Conservation (phyloP, 371 early-diverging fungal genomes). For the Blakeslea trispora region DNA sequence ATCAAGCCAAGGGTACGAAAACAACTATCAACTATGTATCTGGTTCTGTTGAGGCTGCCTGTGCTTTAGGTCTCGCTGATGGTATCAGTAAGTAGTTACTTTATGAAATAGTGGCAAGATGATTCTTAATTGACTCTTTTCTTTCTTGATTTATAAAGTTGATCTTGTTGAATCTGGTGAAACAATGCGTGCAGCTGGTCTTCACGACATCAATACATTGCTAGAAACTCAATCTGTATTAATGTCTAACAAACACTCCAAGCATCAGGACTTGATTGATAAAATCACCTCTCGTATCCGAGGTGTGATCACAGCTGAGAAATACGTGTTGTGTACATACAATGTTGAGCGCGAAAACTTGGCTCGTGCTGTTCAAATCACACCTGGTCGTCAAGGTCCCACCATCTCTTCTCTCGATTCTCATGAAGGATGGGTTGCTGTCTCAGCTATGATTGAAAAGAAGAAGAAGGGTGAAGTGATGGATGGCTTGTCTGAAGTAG, state of each 20-base stretch:
- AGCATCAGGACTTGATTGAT: slow-evolving; percentile 68
- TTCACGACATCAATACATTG: slow-evolving; percentile 85
- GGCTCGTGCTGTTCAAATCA: slow-evolving; percentile 68
- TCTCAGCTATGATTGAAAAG: slow-evolving; percentile 90
- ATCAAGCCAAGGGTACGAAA: slow-evolving; percentile 54
- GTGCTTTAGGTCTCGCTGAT: slow-evolving; percentile 95
- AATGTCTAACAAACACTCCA: slow-evolving; percentile 68
- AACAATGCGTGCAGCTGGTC: slow-evolving; percentile 98
- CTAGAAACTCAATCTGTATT: slow-evolving; percentile 86
- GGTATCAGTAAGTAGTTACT: slow-evolving; percentile 80
- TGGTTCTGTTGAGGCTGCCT: slow-evolving; percentile 97
- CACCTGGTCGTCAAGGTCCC: slow-evolving; percentile 94
- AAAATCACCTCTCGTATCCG: slow-evolving; percentile 83
- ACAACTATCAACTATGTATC: slow-evolving; percentile 84
- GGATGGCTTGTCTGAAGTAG: slow-evolving; percentile 86
- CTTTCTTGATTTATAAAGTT: slow-evolving; percentile 11
- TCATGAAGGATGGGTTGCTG: slow-evolving; percentile 88
- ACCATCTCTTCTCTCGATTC: slow-evolving; percentile 87
- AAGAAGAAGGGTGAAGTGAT: slow-evolving; percentile 81
- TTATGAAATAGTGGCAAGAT: background rate
- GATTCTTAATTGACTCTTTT: background rate
- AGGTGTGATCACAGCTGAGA: slow-evolving; percentile 89
- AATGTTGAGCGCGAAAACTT: slow-evolving; percentile 75
- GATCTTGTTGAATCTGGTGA: slow-evolving; percentile 87
- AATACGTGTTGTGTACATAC: slow-evolving; percentile 89